Evolutionary conservation across 768 basidiomycete genomes (phyloP), one percentile per base, ranked within the genome.

Genomic region (Pholiota microspora): DNA sequence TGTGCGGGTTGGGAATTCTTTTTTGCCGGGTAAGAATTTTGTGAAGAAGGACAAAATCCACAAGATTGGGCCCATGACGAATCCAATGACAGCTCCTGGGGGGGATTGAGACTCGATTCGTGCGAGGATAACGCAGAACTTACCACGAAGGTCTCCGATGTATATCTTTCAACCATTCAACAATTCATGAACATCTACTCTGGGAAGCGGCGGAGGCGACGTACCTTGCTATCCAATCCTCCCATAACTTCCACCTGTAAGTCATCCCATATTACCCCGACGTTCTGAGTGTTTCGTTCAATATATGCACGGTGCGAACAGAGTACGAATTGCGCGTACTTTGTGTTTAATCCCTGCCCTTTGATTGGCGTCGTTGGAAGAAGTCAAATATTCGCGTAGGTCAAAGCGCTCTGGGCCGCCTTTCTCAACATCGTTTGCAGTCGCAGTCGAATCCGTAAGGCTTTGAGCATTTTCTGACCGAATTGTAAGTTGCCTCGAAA

Each of bases 221-320:
- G 13, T 38, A 80, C 87, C 74, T 88, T 89, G 64, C 71, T 74
- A 65, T 80, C 75, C 9, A 70, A 62, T 10, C 79, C 80, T 16
- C 85, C 88, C 3, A 76, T 54, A 28, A 83, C 85, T 5, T 81
- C 73, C 28, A 89, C 88, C 54, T 82, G 73, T 0, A 91, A 71
- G 59, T 85, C 75, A 49, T 87, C 79, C 89, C 89, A 91, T 23
- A 82, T 81, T 21, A 91, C 83, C 28, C 87, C 87, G 7, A 90
- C 86, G 55, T 86, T 84, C 77, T 80, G 51, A 12, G 5, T 16
- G n/a, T 50, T 21, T 0, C 2, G n/a, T 13, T 10, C 15, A 32
- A 6, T 21, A 45, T 16, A 32, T 29, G 15, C 29, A 25, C 15
- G 31, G n/a, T 35, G 7, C 24, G n/a, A 54, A 36, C 46, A 24